A percentile compares a stretch with the other conserved stretches of the same genome.
Conservation (phyloP, 768 basidiomycete species). For the Hericium rajendrae region DNA sequence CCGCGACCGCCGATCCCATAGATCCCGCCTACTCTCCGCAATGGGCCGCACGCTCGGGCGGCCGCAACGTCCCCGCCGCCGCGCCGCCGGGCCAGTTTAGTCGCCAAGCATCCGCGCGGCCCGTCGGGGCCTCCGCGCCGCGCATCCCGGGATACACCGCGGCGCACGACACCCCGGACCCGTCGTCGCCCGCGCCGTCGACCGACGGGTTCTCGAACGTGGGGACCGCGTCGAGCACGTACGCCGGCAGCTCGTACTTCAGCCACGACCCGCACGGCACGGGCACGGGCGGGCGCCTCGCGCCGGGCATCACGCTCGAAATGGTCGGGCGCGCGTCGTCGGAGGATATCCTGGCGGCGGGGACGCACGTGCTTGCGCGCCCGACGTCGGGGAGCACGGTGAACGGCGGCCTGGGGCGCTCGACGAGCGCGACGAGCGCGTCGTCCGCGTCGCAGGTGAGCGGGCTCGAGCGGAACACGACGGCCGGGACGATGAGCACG, state of each 20-base stretch:
- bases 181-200: not conserved
- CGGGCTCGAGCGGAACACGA: slow-evolving; percentile 12
- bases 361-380: slow-evolving; percentile 7
- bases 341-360: slow-evolving; percentile 11
- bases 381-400: slow-evolving; percentile 9
- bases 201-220: slow-evolving; percentile 1
- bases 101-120: slow-evolving; percentile 16
- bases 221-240: not conserved
- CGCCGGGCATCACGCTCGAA: not conserved
- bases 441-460: slow-evolving; percentile 1
- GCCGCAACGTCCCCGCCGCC: slow-evolving; percentile 3
- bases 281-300: not conserved
- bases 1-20: not conserved
- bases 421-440: slow-evolving; percentile 9
- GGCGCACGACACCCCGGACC: slow-evolving; percentile 5
- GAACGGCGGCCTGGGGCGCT: slow-evolving; percentile 8
- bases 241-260: slow-evolving; percentile 1
- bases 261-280: not conserved
- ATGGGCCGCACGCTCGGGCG: slow-evolving; percentile 3
- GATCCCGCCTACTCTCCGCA: slow-evolving; percentile 1
- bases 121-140: slow-evolving; percentile 20
- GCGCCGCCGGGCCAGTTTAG: slow-evolving; percentile 1
- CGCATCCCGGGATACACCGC: slow-evolving; percentile 16
- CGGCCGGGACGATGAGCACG: slow-evolving; percentile 7
- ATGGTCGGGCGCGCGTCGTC: slow-evolving; percentile 4